These are phyloP conservation scores for Zygosaccharomyces sapae DNA, from an alignment of 1,139 yeast species.

Conservation along the genomic window DNA sequence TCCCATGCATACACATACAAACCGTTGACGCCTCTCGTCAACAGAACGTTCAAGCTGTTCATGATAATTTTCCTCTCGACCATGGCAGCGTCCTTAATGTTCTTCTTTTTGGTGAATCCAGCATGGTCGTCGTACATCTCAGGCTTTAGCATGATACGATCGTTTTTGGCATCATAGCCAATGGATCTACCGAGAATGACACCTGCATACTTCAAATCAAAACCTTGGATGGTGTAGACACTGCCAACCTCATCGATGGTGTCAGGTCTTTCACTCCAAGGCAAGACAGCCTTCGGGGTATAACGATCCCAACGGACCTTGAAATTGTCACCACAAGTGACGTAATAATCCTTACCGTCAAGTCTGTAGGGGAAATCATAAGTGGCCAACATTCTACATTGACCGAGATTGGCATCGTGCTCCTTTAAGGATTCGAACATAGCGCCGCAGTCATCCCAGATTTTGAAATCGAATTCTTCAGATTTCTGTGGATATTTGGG, in stretches of 20 bases:
- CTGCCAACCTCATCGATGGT: conserved; percentile 45
- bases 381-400: conserved; percentile 40
- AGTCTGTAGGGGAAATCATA: conserved; percentile 44
- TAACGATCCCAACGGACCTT: conserved; percentile 44
- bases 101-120: conserved; percentile 40
- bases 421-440: conserved; percentile 37
- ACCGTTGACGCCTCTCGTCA: conserved; percentile 43
- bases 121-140: conserved; percentile 42
- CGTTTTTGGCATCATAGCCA: conserved; percentile 37
- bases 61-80: conserved; percentile 41
- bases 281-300: conserved; percentile 38
- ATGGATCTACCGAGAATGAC: conserved; percentile 42
- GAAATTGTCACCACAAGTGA: conserved; percentile 40
- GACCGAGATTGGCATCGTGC: conserved; percentile 36
- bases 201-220: conserved; percentile 43
- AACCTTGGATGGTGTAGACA: conserved; percentile 44
- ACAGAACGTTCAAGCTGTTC: conserved; percentile 41
- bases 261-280: conserved; percentile 43
- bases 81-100: conserved; percentile 35
- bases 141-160: conserved; percentile 35
- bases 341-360: conserved; percentile 42
- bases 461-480: conserved; percentile 37
- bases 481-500: conserved; percentile 30
- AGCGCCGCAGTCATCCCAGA: conserved; percentile 40
- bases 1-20: conserved; percentile 42